These are phyloP conservation scores for Hebeloma cylindrosporum DNA, from an alignment of 768 basidiomycete species.

Conservation along the genomic window DNA sequence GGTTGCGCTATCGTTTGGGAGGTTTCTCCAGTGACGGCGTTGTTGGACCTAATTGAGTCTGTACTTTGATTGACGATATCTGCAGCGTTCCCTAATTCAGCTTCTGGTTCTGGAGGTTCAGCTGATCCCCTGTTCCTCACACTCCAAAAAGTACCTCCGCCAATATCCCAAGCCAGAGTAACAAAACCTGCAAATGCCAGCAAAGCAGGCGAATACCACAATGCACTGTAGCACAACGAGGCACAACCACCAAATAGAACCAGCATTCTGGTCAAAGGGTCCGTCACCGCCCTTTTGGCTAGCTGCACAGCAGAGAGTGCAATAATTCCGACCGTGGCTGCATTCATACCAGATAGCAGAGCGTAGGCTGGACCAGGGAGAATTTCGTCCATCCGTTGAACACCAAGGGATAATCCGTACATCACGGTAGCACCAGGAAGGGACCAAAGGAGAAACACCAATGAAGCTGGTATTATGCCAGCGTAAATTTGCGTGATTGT, in stretches of 20 bases:
- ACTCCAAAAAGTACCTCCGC: slow-evolving; percentile 18
- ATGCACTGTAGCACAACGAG: slow-evolving; percentile 50
- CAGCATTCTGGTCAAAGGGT: slow-evolving; percentile 40
- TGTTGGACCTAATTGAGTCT: no score
- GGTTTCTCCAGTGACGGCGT: slow-evolving; percentile 3
- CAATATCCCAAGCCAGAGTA: slow-evolving; percentile 42
- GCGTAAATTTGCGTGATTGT: slow-evolving; percentile 43
- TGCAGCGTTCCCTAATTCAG: slow-evolving; percentile 7
- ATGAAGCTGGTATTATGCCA: slow-evolving; percentile 41
- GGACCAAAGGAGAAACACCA: slow-evolving; percentile 44
- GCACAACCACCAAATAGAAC: slow-evolving; percentile 43
- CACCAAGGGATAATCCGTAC: slow-evolving; percentile 44
- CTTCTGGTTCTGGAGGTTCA: slow-evolving; percentile 9
- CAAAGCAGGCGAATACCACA: slow-evolving; percentile 53
- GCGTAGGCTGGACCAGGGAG: slow-evolving; percentile 50
- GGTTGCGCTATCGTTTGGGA: no score
- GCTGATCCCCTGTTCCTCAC: slow-evolving; percentile 12
- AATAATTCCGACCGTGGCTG: slow-evolving; percentile 53
- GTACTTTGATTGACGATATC: no score
- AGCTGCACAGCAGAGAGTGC: slow-evolving; percentile 52
- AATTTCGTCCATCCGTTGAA: slow-evolving; percentile 38
- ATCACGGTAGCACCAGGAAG: slow-evolving; percentile 50
- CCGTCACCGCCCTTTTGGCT: slow-evolving; percentile 44
- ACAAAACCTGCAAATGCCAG: slow-evolving; percentile 39
- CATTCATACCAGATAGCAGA: slow-evolving; percentile 52